Evolutionary conservation across 2,329 filamentous ascomycete genomes (phyloP).

Genomic region (Emericellopsis cladophorae): DNA sequence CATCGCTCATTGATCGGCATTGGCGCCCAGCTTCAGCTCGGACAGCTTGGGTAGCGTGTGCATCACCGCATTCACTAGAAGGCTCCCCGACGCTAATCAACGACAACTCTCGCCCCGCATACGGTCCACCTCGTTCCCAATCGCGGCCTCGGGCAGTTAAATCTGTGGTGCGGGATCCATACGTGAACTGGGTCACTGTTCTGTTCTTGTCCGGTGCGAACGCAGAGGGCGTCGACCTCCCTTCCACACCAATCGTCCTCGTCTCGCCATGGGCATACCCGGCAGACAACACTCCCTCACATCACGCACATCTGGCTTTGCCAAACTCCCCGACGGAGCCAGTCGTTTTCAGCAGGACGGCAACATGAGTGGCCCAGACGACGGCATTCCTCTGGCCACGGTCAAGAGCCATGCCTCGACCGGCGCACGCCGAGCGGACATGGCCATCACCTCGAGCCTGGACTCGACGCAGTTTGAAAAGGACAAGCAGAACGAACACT

Average conservation of each 20-base stretch:
- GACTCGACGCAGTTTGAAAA: slow-evolving; percentile 19
- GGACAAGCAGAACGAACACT: slow-evolving; percentile 30
- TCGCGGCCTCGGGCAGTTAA: not conserved
- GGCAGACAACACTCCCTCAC: slow-evolving; percentile 2
- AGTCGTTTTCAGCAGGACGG: slow-evolving; percentile 3
- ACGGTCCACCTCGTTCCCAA: not conserved
- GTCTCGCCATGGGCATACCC: slow-evolving; percentile 2
- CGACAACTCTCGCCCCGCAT: not conserved
- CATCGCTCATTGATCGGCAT: too few species aligned
- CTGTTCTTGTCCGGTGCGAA: too few species aligned
- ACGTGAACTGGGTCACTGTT: too few species aligned
- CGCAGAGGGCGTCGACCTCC: too few species aligned
- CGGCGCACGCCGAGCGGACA: slow-evolving; percentile 34
- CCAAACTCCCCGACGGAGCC: slow-evolving; percentile 22
- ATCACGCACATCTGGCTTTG: slow-evolving; percentile 28
- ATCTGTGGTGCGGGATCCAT: too few species aligned
- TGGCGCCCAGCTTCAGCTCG: too few species aligned
- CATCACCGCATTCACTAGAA: not conserved
- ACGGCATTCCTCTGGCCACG: slow-evolving; percentile 41
- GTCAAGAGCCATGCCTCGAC: slow-evolving; percentile 43
- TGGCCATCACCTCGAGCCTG: slow-evolving; percentile 20
- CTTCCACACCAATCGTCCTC: not conserved
- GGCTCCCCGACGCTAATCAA: not conserved
- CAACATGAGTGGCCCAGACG: slow-evolving; percentile 20
- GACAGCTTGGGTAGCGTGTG: too few species aligned